These are phyloP conservation scores for Collybia sordida DNA, from an alignment of 768 basidiomycete genomes.

Conservation along the genomic window DNA sequence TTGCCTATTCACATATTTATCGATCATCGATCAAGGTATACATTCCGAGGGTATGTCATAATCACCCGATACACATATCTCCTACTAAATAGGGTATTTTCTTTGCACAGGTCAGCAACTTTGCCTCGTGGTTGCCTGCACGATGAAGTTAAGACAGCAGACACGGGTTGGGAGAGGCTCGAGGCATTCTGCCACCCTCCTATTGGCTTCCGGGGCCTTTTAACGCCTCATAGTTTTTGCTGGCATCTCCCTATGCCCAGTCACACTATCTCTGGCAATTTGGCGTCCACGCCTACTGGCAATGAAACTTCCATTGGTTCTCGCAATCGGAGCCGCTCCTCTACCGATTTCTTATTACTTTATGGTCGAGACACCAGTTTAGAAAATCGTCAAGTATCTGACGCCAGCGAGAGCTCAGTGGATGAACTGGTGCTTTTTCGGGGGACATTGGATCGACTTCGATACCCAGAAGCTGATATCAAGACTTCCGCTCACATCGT, in stretches of 20 bases:
- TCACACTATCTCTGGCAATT: neutral
- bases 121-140: too few relatives aligned
- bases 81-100: too few relatives aligned
- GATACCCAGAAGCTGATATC: neutral
- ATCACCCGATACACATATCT: too few relatives aligned
- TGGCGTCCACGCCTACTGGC: neutral
- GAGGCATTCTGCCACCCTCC: neutral
- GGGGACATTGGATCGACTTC: neutral
- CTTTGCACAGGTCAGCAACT: too few relatives aligned
- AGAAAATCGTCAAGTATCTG: neutral
- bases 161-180: too few relatives aligned
- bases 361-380: neutral
- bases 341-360: neutral
- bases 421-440: neutral
- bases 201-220: neutral
- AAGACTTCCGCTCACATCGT: too few relatives aligned
- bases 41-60: too few relatives aligned
- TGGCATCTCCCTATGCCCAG: neutral
- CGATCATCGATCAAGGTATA: too few relatives aligned
- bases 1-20: too few relatives aligned
- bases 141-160: too few relatives aligned
- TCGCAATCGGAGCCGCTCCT: conserved; percentile 1
- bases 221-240: neutral
- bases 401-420: neutral
- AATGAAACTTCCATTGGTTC: neutral